Conservation (phyloP, 352 stramenopile species). For the Globisporangium solare region DNA sequence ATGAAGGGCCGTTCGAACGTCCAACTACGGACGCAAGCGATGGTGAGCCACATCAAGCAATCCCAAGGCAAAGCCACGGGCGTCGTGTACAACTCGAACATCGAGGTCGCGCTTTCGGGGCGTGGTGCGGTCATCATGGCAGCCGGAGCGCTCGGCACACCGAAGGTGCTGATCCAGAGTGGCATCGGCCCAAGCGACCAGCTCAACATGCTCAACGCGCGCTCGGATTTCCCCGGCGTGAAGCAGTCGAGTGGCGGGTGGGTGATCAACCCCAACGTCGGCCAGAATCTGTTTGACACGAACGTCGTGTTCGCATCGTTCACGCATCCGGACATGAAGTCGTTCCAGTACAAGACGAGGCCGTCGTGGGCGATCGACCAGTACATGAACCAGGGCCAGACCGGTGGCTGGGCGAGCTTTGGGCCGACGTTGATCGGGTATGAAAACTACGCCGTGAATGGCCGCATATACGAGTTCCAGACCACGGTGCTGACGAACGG, state of each 20-base stretch:
- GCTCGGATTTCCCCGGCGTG: too few relatives aligned
- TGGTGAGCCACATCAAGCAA: too few relatives aligned
- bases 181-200: too few relatives aligned
- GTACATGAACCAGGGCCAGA: slow-evolving; percentile 8
- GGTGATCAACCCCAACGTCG: slow-evolving; percentile 10
- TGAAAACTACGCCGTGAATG: slow-evolving; percentile 50
- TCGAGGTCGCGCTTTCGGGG: too few relatives aligned
- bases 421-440: slow-evolving; percentile 56
- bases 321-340: slow-evolving; percentile 7
- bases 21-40: too few relatives aligned
- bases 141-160: too few relatives aligned
- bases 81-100: too few relatives aligned
- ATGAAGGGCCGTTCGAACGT: too few relatives aligned
- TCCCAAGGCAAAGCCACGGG: too few relatives aligned
- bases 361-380: slow-evolving; percentile 2
- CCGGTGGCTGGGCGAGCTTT: slow-evolving; percentile 24
- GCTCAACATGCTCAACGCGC: too few relatives aligned
- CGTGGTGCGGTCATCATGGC: too few relatives aligned
- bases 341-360: slow-evolving; percentile 5
- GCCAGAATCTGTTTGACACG: slow-evolving; percentile 9
- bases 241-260: neutral
- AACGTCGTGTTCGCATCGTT: slow-evolving; percentile 14
- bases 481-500: slow-evolving; percentile 41
- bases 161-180: too few relatives aligned
- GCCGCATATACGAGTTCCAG: slow-evolving; percentile 60